Evolutionary conservation across 768 basidiomycete species (phyloP).

Genomic region (Suillus variegatus): DNA sequence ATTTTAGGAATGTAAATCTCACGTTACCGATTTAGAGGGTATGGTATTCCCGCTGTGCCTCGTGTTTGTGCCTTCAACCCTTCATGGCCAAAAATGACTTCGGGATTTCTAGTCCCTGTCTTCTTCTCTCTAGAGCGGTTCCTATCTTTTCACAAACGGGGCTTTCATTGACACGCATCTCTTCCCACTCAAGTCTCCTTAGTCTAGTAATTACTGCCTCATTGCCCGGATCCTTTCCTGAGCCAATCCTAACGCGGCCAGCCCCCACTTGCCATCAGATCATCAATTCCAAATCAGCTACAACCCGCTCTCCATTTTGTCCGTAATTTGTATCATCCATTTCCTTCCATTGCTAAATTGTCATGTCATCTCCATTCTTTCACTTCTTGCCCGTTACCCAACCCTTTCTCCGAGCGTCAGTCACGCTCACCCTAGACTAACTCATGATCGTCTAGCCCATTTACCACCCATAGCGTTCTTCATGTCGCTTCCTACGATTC

Average conservation of each 20-base stretch:
- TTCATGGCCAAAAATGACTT: conserved; percentile 13
- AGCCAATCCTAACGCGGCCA: conserved; percentile 12
- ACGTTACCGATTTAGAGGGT: conserved; percentile 15
- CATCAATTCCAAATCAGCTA: conserved; percentile 4
- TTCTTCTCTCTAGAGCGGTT: conserved; percentile 17
- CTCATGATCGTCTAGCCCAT: conserved; percentile 10
- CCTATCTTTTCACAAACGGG: conserved; percentile 18
- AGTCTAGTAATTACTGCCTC: conserved; percentile 10
- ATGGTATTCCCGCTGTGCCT: conserved; percentile 27
- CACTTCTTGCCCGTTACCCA: conserved; percentile 27
- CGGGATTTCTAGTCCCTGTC: conserved; percentile 35
- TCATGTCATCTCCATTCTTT: conserved; percentile 11
- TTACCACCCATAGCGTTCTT: conserved; percentile 29
- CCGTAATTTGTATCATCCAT: conserved; percentile 7
- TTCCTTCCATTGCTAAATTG: conserved; percentile 8
- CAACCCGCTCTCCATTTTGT: conserved; percentile 9
- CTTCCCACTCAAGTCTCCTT: conserved; percentile 21
- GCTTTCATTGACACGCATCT: conserved; percentile 26
- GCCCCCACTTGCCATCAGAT: conserved; percentile 10
- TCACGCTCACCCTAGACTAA: conserved; percentile 1
- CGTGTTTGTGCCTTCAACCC: conserved; percentile 25
- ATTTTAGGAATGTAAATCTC: conserved; percentile 16
- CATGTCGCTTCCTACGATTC: conserved; percentile 18
- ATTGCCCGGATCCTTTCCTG: conserved; percentile 16
- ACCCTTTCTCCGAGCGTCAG: conserved; percentile 9